Evolutionary conservation across 495 filamentous ascomycete genomes (phyloP).

Genomic region (Clavariopsis aquatica): DNA sequence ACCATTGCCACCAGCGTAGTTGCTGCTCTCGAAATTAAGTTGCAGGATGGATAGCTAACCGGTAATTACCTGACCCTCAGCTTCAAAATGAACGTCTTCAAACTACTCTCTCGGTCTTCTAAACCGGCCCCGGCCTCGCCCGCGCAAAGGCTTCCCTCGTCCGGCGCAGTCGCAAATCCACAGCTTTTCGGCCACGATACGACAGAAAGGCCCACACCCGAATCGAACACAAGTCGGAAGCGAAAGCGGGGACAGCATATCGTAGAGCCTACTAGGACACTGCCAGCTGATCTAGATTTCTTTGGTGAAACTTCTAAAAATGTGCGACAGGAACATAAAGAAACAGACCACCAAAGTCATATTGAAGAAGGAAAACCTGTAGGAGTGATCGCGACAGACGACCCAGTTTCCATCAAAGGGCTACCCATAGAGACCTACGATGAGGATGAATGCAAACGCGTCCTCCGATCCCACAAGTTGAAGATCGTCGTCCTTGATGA

Average conservation of each 20-base stretch:
- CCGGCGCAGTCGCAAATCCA: constrained; percentile 55
- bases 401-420: not conserved
- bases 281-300: constrained; percentile 43
- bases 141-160: constrained; percentile 52
- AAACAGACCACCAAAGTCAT: not conserved
- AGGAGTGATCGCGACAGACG: too few species aligned
- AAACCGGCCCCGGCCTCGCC: constrained; percentile 47
- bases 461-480: constrained; percentile 80
- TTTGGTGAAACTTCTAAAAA: constrained; percentile 30
- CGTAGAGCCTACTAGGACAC: not conserved
- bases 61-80: not conserved
- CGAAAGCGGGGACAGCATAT: constrained; percentile 41
- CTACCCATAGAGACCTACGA: constrained; percentile 12
- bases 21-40: not conserved
- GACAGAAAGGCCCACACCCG: constrained; percentile 27
- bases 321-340: constrained; percentile 5
- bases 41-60: not conserved
- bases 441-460: constrained; percentile 68
- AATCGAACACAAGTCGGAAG: constrained; percentile 37
- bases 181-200: constrained; percentile 55
- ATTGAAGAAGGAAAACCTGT: not conserved
- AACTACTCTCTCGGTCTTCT: constrained; percentile 65
- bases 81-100: constrained; percentile 62
- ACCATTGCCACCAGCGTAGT: constrained; percentile 1
- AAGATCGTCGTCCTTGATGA: constrained; percentile 73